Conservation (phyloP, 2,329 filamentous ascomycete genomes). For the Fusarium nanum region DNA sequence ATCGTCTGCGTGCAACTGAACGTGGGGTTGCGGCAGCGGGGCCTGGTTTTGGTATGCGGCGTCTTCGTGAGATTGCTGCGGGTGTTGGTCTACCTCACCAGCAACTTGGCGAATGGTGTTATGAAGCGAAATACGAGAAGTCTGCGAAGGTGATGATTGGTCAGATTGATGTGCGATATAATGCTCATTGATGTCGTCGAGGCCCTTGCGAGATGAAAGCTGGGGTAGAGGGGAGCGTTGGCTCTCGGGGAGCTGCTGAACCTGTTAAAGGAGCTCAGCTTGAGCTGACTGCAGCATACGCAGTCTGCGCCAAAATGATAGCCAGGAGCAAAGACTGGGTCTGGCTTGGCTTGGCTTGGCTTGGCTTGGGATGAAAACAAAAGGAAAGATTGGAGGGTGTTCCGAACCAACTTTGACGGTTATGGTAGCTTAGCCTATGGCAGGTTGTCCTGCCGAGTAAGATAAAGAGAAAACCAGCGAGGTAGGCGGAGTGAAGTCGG, state of each 20-base stretch:
- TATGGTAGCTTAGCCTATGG: conserved; percentile 36
- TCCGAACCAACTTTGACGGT: conserved; percentile 31
- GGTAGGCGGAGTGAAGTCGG: conserved; percentile 29
- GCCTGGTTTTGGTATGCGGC: conserved; percentile 56
- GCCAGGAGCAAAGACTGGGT: conserved; percentile 33
- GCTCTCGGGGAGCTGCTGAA: conserved; percentile 49
- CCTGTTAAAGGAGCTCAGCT: conserved; percentile 40
- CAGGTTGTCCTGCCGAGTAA: conserved; percentile 22
- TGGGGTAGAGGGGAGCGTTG: conserved; percentile 51
- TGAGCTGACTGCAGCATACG: conserved; percentile 23
- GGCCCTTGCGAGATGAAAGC: conserved; percentile 59
- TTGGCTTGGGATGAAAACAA: conserved; percentile 42
- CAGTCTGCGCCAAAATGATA: conserved; percentile 36
- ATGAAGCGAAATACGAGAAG: conserved; percentile 51
- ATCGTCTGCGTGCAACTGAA: conserved; percentile 33
- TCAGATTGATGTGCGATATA: conserved; percentile 55
- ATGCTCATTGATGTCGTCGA: conserved; percentile 56
- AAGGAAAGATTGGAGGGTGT: conserved; percentile 40
- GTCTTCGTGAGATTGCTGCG: conserved; percentile 58
- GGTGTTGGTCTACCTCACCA: conserved; percentile 57
- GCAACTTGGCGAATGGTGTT: conserved; percentile 63
- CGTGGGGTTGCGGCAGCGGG: conserved; percentile 44
- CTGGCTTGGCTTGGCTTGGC: conserved; percentile 22
- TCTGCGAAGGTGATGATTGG: conserved; percentile 55
- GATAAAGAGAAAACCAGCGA: conserved; percentile 3